Evolutionary conservation across 1,284 basidiomycete species (phyloP), one percentile per base, ranked within the genome.

Genomic region (Mycena citricolor): DNA sequence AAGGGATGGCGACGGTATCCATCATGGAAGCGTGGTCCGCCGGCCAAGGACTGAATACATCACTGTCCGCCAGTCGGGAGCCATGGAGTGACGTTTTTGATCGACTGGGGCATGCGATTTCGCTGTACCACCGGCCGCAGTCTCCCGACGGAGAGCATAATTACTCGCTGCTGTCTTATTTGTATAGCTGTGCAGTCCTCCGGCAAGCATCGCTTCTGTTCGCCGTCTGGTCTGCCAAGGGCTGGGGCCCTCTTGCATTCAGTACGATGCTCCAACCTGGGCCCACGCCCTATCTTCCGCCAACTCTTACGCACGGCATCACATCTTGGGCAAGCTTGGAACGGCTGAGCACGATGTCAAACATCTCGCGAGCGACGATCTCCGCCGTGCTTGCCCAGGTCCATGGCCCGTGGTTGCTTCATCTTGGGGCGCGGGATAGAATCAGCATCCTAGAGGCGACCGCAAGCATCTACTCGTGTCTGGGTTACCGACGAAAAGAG

Each of bases 401-500:
- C 0, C 86, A 94, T 48, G 90, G 88, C 0, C 87, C 92, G 4
- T 92, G 88, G 83, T 65, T 94, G n/a, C 64, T 88, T 8, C 87
- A 91, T 54, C 74, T 95, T 32, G 83, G 83, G 14, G 73, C 82
- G 29, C 72, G 82, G 30, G 88, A 91, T 54, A 81, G 90, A 24
- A 74, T 95, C 23, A 68, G 74, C 8, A 66, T 86, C 8, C 68
- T 92, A 30, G 80, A 86, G 50, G 75, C 77, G 28, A 77, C 85
- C 31, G 86, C 86, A 0, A 81, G 80, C 51, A 66, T 91, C 35
- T 93, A 88, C 61, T 76, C 83, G 8, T 84, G 79, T 54, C 62
- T 97, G 2, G 90, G 88, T 7, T 87, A 91, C 62, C 77, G 73
- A 40, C 74, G 94, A 38, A 94, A 94, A 62, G 92, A 94, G 64